These are phyloP conservation scores for Ceratobasidium sp. DNA, from an alignment of 1,284 basidiomycete genomes.

Conservation along the genomic window DNA sequence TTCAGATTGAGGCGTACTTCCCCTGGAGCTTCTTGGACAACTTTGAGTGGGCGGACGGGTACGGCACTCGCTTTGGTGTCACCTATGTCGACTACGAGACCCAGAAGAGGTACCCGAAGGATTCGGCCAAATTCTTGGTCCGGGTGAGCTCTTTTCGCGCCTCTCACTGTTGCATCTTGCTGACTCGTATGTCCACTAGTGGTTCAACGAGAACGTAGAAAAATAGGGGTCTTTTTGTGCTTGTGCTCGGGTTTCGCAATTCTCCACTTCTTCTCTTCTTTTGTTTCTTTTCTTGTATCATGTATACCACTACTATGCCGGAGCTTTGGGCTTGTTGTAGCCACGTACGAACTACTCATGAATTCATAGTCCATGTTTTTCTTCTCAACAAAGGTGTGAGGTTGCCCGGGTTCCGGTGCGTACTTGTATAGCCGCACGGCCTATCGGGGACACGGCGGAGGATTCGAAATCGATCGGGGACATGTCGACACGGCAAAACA, in stretches of 20 bases:
- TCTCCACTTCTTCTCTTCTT: slow-evolving; percentile 7
- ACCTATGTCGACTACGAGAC: slow-evolving; percentile 75
- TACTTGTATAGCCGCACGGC: background rate
- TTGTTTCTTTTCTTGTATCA: slow-evolving; percentile 18
- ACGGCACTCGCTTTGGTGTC: slow-evolving; percentile 66
- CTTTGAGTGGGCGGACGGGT: slow-evolving; percentile 79
- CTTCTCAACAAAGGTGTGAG: background rate
- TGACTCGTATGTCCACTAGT: slow-evolving; percentile 13
- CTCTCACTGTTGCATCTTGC: background rate
- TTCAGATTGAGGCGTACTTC: slow-evolving; percentile 72
- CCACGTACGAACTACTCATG: slow-evolving; percentile 31
- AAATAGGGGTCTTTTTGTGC: slow-evolving; percentile 11
- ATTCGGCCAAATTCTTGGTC: slow-evolving; percentile 63
- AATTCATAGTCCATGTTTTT: slow-evolving; percentile 25
- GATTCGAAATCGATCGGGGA: background rate
- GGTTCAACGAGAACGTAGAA: slow-evolving; percentile 33
- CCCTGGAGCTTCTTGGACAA: slow-evolving; percentile 77
- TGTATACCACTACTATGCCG: slow-evolving; percentile 19
- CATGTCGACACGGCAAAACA: slow-evolving; percentile 24
- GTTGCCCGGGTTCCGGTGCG: background rate
- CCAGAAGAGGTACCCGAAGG: slow-evolving; percentile 71
- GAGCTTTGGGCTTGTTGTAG: slow-evolving; percentile 35
- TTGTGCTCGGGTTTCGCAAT: background rate
- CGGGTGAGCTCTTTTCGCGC: slow-evolving; percentile 47
- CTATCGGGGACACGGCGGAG: slow-evolving; percentile 23